Conservation (phyloP, 768 basidiomycete species). For the Trametes villosa region DNA sequence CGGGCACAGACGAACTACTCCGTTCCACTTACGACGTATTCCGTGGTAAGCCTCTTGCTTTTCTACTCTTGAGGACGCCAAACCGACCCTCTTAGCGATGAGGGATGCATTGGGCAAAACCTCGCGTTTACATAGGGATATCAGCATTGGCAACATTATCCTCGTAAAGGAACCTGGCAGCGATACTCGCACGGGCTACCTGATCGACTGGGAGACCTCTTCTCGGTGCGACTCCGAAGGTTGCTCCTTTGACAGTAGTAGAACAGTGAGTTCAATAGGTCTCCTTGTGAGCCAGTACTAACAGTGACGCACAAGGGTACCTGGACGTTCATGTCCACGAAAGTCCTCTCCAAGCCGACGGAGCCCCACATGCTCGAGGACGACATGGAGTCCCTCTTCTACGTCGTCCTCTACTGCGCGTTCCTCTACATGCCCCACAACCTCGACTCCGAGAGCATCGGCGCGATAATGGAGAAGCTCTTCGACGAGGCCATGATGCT, state of each 20-base stretch:
- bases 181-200: background rate
- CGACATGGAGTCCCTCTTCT: slow-evolving; percentile 20
- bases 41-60: background rate
- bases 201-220: slow-evolving; percentile 17
- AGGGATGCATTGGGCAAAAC: background rate
- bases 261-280: background rate
- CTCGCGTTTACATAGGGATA: slow-evolving; percentile 1
- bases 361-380: background rate
- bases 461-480: too few species aligned
- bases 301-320: background rate
- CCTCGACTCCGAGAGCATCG: background rate
- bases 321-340: slow-evolving; percentile 5
- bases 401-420: slow-evolving; percentile 13
- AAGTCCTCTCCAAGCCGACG: background rate
- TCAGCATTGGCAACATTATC: slow-evolving; percentile 11
- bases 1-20: slow-evolving; percentile 7
- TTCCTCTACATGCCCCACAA: slow-evolving; percentile 6
- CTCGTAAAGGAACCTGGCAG: background rate
- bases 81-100: background rate
- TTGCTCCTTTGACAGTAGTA: background rate
- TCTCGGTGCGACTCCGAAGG: background rate
- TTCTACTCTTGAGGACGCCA: background rate
- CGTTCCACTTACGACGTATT: slow-evolving; percentile 1
- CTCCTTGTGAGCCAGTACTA: too few species aligned
- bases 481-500: too few species aligned